Percentiles rank a stretch among this genome's conserved stretches.
Evolutionary conservation across 768 basidiomycete genomes (phyloP).

Genomic region (Tulasnella sp.): DNA sequence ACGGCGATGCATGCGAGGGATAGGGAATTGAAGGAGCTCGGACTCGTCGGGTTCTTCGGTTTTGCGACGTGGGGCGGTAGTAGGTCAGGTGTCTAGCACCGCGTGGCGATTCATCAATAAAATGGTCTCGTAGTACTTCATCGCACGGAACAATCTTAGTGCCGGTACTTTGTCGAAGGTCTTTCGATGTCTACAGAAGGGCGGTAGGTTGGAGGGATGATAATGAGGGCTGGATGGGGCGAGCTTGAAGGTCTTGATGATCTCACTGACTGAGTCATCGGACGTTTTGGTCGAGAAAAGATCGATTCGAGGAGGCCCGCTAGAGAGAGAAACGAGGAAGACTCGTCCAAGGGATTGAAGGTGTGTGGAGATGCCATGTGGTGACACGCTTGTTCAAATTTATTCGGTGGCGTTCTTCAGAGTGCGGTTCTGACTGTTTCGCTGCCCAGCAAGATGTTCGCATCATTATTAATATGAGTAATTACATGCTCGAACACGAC

Average conservation of each 20-base stretch:
- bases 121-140: background rate
- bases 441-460: too few species aligned
- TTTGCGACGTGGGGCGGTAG: background rate
- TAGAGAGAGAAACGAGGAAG: background rate
- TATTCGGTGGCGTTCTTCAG: too few species aligned
- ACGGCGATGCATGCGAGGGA: background rate
- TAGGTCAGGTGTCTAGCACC: background rate
- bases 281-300: constrained; percentile 78
- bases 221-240: constrained; percentile 9
- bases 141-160: background rate
- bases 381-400: too few species aligned
- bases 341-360: background rate
- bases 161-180: constrained; percentile 14
- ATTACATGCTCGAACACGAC: too few species aligned
- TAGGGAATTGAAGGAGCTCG: constrained; percentile 28
- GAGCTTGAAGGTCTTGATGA: constrained; percentile 52
- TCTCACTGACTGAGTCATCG: constrained; percentile 90
- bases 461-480: too few species aligned
- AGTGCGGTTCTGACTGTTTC: too few species aligned
- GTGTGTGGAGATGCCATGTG: too few species aligned
- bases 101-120: background rate
- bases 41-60: background rate
- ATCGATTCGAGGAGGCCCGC: constrained; percentile 67
- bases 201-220: background rate
- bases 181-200: too few species aligned